Percentiles rank a stretch among this genome's conserved stretches.
These are phyloP conservation scores for Alternaria sp. DNA, from an alignment of 2,329 filamentous ascomycete genomes.

Conservation along the genomic window DNA sequence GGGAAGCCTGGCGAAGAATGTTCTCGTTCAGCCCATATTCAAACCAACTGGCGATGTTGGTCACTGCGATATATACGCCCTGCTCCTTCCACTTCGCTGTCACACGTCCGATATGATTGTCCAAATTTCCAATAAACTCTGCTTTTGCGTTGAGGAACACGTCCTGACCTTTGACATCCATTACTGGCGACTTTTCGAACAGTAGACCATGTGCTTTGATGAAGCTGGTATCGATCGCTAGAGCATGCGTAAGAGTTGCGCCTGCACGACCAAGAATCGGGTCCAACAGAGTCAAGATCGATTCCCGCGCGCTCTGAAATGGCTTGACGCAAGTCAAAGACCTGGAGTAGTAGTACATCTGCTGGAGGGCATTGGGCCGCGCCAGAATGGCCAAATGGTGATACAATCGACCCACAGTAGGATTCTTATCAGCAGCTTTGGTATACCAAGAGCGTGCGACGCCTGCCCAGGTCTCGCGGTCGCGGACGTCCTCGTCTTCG, in stretches of 20 bases:
- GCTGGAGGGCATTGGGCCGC: slow-evolving; percentile 72
- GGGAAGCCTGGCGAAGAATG: slow-evolving; percentile 44
- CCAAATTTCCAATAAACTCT: slow-evolving; percentile 64
- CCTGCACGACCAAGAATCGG: slow-evolving; percentile 55
- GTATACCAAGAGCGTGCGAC: slow-evolving; percentile 83
- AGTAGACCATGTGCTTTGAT: slow-evolving; percentile 71
- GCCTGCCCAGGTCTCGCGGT: slow-evolving; percentile 81
- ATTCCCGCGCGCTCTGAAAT: slow-evolving; percentile 73
- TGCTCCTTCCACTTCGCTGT: slow-evolving; percentile 64
- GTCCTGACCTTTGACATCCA: too few relatives aligned
- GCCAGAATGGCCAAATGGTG: slow-evolving; percentile 87
- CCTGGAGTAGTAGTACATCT: slow-evolving; percentile 76
- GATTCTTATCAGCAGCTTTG: slow-evolving; percentile 78
- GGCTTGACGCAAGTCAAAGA: slow-evolving; percentile 72
- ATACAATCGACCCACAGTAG: slow-evolving; percentile 79
- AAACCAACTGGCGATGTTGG: slow-evolving; percentile 63
- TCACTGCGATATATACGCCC: slow-evolving; percentile 66
- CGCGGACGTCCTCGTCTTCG: slow-evolving; percentile 78
- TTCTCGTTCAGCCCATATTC: slow-evolving; percentile 61
- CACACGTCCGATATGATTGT: slow-evolving; percentile 64
- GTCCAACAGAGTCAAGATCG: slow-evolving; percentile 72
- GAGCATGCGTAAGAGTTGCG: slow-evolving; percentile 41
- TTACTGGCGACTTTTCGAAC: slow-evolving; percentile 56
- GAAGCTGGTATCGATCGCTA: slow-evolving; percentile 66
- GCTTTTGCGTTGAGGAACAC: slow-evolving; percentile 52